A percentile compares a stretch with the other conserved stretches of the same genome.
These are phyloP conservation scores for Lathyrus aphaca DNA, from an alignment of 306 rosid species.

Conservation along the genomic window DNA sequence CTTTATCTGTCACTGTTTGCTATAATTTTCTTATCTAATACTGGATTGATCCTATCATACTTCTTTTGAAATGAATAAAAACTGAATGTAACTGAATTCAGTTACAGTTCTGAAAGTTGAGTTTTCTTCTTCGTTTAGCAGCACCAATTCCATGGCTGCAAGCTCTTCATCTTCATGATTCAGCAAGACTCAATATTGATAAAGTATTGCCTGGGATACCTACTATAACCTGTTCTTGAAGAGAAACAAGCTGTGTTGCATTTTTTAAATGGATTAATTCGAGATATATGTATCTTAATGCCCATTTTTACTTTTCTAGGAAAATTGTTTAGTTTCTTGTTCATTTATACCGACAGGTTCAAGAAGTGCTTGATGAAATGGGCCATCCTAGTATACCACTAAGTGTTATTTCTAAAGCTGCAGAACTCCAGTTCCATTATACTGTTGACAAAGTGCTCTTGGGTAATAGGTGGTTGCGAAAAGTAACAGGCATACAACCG, in stretches of 20 bases:
- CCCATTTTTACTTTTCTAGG: conserved; percentile 16
- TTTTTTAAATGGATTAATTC: conserved; percentile 17
- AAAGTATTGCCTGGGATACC: conserved; percentile 21
- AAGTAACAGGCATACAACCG: conserved; percentile 93
- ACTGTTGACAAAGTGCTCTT: conserved; percentile 78
- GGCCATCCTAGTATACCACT: conserved; percentile 88
- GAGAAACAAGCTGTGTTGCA: not conserved
- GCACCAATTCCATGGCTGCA: too few species aligned
- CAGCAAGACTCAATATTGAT: too few species aligned
- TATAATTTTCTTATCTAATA: too few species aligned
- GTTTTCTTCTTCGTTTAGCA: too few species aligned
- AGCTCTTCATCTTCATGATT: too few species aligned
- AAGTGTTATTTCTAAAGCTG: conserved; percentile 91
- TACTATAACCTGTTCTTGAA: conserved; percentile 30
- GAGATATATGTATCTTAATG: not conserved
- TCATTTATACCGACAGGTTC: conserved; percentile 61
- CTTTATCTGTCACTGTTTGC: too few species aligned
- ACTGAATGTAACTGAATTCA: too few species aligned
- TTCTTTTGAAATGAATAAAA: too few species aligned
- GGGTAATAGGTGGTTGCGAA: conserved; percentile 96
- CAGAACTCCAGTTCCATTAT: conserved; percentile 87
- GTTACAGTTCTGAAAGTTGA: too few species aligned
- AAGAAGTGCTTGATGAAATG: conserved; percentile 90
- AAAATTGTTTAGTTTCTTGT: conserved; percentile 11
- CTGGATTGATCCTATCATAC: too few species aligned